These are phyloP conservation scores for Picea glauca DNA, from an alignment of 75 land plant genomes.

Conservation along the genomic window DNA sequence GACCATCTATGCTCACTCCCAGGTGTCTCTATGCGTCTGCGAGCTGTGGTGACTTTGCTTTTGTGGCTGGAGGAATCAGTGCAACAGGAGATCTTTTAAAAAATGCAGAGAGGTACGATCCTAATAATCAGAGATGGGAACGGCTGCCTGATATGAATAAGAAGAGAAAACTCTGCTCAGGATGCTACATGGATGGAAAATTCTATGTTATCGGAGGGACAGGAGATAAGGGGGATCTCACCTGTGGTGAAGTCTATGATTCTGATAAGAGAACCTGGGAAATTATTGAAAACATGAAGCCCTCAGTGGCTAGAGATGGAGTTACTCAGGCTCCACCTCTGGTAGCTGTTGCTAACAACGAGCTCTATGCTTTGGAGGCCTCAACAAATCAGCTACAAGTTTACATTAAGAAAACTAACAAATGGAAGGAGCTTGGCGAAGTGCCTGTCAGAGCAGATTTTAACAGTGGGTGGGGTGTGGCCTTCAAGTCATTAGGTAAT, in stretches of 20 bases:
- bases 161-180: slow-evolving; percentile 39
- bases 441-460: slow-evolving; percentile 42
- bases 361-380: slow-evolving; percentile 39
- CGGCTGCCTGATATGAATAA: slow-evolving; percentile 34
- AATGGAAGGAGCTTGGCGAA: slow-evolving; percentile 33
- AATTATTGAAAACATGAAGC: slow-evolving; percentile 29
- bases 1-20: slow-evolving; percentile 51
- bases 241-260: slow-evolving; percentile 48
- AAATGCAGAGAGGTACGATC: slow-evolving; percentile 37
- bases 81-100: slow-evolving; percentile 11
- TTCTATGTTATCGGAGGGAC: slow-evolving; percentile 53
- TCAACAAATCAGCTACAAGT: slow-evolving; percentile 27
- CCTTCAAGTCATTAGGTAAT: slow-evolving; percentile 44
- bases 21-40: slow-evolving; percentile 76
- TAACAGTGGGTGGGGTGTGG: slow-evolving; percentile 50
- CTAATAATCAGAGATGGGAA: slow-evolving; percentile 31
- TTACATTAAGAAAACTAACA: slow-evolving; percentile 26
- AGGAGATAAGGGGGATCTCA: slow-evolving; percentile 16
- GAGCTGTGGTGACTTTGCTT: slow-evolving; percentile 47
- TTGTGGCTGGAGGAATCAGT: slow-evolving; percentile 64
- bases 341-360: slow-evolving; percentile 38
- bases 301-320: slow-evolving; percentile 8
- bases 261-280: slow-evolving; percentile 28
- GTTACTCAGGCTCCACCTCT: slow-evolving; percentile 36
- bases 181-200: slow-evolving; percentile 40